phyloP scores from a whole-genome alignment of 257 asterid species.

The Thymus mandschuricus region DNA sequence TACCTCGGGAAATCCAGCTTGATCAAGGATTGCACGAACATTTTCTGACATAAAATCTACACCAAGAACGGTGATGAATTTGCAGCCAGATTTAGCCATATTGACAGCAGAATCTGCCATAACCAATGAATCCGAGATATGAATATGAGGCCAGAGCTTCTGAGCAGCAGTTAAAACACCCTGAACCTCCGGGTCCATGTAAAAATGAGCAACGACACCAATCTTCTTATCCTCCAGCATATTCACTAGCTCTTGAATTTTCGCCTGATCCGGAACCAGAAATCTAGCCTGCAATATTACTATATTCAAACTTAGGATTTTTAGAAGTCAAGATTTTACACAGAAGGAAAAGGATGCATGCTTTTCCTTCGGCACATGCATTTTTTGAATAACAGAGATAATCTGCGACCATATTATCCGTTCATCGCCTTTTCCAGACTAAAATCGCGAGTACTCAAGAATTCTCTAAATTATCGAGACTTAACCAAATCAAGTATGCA shows the following conservation, averaged over 20 bases:
- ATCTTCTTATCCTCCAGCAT: conserved; percentile 89
- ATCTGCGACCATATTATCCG: background rate
- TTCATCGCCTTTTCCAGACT: background rate
- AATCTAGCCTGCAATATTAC: conserved; percentile 84
- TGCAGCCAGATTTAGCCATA: conserved; percentile 93
- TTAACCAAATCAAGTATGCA: background rate
- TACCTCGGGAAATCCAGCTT: conserved; percentile 95
- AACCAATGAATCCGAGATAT: conserved; percentile 91
- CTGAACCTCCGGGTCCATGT: conserved; percentile 99
- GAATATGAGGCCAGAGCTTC: conserved; percentile 97
- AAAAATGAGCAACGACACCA: conserved; percentile 95
- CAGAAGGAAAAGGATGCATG: background rate
- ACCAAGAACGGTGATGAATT: conserved; percentile 86
- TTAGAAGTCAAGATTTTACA: conserved; percentile 10
- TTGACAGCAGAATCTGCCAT: conserved; percentile 99
- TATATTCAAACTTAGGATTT: conserved; percentile 46
- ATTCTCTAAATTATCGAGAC: background rate
- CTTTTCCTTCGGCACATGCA: background rate
- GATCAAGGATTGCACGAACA: conserved; percentile 95
- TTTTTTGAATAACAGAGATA: conserved; percentile 10
- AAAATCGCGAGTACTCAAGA: background rate
- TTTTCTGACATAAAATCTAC: conserved; percentile 99
- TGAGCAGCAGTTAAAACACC: conserved; percentile 95
- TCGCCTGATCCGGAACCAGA: conserved; percentile 70
- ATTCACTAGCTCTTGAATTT: conserved; percentile 73